Evolutionary conservation across 1,139 yeast genomes (phyloP).

Genomic region (Lodderomyces elongisporus): DNA sequence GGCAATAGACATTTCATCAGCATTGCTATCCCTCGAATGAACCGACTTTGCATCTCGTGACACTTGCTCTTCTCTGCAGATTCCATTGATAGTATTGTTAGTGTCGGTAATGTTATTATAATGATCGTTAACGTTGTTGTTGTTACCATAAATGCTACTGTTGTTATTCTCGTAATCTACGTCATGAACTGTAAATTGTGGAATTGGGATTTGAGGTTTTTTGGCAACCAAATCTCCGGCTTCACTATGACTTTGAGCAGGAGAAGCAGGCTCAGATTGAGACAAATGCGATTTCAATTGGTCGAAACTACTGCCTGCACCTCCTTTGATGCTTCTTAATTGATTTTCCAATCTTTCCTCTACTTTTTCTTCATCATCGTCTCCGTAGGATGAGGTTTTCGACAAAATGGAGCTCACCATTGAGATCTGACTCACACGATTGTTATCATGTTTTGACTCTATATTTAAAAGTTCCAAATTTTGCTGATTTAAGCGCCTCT

Average conservation of each 20-base stretch:
- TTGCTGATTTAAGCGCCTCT: neutral
- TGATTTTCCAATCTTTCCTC: slow-evolving; percentile 40
- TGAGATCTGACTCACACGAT: slow-evolving; percentile 33
- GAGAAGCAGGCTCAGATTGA: neutral
- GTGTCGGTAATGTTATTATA: no score
- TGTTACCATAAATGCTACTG: neutral
- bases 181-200: slow-evolving; percentile 11
- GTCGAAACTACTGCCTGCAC: slow-evolving; percentile 15
- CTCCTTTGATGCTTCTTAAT: slow-evolving; percentile 32
- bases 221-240: neutral
- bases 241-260: neutral
- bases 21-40: slow-evolving; percentile 6
- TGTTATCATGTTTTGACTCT: no score
- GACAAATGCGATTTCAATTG: neutral
- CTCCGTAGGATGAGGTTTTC: slow-evolving; percentile 16
- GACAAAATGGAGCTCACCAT: slow-evolving; percentile 44
- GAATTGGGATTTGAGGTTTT: slow-evolving; percentile 5
- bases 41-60: neutral
- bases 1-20: slow-evolving; percentile 15
- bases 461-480: neutral
- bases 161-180: slow-evolving; percentile 9
- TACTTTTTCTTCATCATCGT: slow-evolving; percentile 32
- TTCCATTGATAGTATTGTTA: no score
- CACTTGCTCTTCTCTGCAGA: neutral
- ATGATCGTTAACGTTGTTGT: neutral